These are phyloP conservation scores for Diphasiastrum complanatum DNA, from an alignment of 83 land plant genomes.

Conservation along the genomic window DNA sequence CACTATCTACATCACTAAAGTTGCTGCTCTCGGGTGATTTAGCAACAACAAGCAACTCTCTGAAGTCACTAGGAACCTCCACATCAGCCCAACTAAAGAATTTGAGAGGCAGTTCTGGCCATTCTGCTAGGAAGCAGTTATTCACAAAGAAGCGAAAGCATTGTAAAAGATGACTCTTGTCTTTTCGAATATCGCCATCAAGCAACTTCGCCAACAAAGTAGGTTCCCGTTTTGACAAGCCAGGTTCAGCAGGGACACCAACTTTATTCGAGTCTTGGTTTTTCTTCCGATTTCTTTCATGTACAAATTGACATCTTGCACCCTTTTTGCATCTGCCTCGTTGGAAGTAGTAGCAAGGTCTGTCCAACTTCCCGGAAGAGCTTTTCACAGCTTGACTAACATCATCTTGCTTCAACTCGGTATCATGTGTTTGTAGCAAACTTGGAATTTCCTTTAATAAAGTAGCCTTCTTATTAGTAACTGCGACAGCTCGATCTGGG, in stretches of 20 bases:
- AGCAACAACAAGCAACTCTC: too few species aligned
- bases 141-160: constrained; percentile 67
- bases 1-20: too few species aligned
- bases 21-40: too few species aligned
- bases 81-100: constrained; percentile 27
- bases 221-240: constrained; percentile 33
- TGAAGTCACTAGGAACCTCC: too few species aligned
- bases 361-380: not conserved
- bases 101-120: constrained; percentile 45
- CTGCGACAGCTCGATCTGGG: too few species aligned
- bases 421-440: not conserved
- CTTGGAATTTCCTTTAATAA: not conserved
- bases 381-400: not conserved
- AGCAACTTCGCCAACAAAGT: constrained; percentile 66
- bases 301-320: constrained; percentile 24
- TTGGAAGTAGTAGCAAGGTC: constrained; percentile 19
- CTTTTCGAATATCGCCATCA: constrained; percentile 47
- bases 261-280: not conserved
- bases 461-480: too few species aligned
- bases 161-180: constrained; percentile 58
- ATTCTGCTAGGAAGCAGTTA: constrained; percentile 55
- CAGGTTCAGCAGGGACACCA: not conserved
- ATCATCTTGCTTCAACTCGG: too few species aligned
- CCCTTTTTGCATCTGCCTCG: constrained; percentile 30
- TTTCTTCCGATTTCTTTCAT: constrained; percentile 13